A percentile compares a stretch with the other conserved stretches of the same genome.
Conservation (phyloP, 2,329 filamentous ascomycete genomes). For the Rutstroemia sydowiana region DNA sequence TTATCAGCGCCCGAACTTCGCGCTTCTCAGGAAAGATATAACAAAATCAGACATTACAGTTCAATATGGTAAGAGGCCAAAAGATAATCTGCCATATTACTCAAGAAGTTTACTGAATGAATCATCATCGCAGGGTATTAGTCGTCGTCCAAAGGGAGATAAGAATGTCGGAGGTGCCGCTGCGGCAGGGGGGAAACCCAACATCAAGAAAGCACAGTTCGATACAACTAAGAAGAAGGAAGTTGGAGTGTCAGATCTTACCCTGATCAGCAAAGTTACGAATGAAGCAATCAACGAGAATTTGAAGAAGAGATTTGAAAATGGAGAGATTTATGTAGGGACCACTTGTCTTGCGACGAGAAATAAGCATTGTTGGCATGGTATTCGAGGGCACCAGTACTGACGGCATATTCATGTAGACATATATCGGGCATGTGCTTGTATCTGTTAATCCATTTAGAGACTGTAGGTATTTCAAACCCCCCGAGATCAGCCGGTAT, state of each 20-base stretch:
- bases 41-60: slow-evolving; percentile 1
- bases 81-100: neutral
- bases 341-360: slow-evolving; percentile 3
- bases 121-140: slow-evolving; percentile 26
- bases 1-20: slow-evolving; percentile 9
- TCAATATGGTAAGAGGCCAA: slow-evolving; percentile 24
- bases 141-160: slow-evolving; percentile 30
- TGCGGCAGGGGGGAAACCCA: slow-evolving; percentile 36
- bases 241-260: slow-evolving; percentile 95
- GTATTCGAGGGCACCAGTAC: neutral
- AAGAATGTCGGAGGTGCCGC: slow-evolving; percentile 24
- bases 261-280: slow-evolving; percentile 94
- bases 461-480: slow-evolving; percentile 51
- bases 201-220: slow-evolving; percentile 92
- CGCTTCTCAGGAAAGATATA: neutral
- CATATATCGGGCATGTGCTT: slow-evolving; percentile 98
- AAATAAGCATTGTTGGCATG: neutral
- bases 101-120: slow-evolving; percentile 9
- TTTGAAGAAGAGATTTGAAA: slow-evolving; percentile 94
- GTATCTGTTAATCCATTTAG: slow-evolving; percentile 98
- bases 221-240: slow-evolving; percentile 98
- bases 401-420: slow-evolving; percentile 40
- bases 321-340: slow-evolving; percentile 82
- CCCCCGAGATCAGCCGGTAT: neutral
- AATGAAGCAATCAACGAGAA: slow-evolving; percentile 99